phyloP scores from a whole-genome alignment of 257 asterid genomes.

The Apocynum venetum region DNA sequence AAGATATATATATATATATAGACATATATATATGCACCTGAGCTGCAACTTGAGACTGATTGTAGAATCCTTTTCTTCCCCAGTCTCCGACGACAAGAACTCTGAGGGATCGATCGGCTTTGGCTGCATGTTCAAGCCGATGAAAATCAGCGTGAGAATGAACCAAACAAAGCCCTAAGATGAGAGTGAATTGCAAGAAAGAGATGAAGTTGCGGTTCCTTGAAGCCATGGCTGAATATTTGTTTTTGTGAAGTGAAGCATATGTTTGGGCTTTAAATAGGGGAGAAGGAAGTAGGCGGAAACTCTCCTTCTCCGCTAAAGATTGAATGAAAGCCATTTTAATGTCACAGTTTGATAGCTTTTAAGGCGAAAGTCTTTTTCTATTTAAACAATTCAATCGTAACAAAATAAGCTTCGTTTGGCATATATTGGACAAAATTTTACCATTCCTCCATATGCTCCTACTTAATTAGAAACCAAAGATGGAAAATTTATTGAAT shows the following conservation, averaged over 20 bases:
- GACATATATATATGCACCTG: conserved; percentile 33
- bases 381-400: too few relatives aligned
- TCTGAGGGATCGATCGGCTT: conserved; percentile 40
- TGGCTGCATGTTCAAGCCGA: conserved; percentile 21
- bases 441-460: neutral
- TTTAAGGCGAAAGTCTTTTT: too few relatives aligned
- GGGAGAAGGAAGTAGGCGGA: neutral
- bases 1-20: too few relatives aligned
- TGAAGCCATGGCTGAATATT: neutral
- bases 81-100: conserved; percentile 67
- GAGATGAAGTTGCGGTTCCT: neutral
- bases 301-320: neutral
- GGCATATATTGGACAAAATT: neutral
- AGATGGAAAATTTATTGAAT: too few relatives aligned
- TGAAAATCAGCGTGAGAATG: conserved; percentile 12
- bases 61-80: conserved; percentile 62
- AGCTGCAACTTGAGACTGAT: conserved; percentile 48
- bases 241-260: neutral
- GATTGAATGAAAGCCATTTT: neutral
- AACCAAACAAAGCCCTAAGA: neutral
- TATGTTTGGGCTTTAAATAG: neutral
- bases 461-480: too few relatives aligned
- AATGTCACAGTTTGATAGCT: too few relatives aligned
- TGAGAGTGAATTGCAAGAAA: neutral
- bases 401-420: neutral